Percentiles rank a stretch among this genome's conserved stretches.
These are phyloP conservation scores for Salvia splendens DNA, from an alignment of 257 asterid species.

Conservation along the genomic window DNA sequence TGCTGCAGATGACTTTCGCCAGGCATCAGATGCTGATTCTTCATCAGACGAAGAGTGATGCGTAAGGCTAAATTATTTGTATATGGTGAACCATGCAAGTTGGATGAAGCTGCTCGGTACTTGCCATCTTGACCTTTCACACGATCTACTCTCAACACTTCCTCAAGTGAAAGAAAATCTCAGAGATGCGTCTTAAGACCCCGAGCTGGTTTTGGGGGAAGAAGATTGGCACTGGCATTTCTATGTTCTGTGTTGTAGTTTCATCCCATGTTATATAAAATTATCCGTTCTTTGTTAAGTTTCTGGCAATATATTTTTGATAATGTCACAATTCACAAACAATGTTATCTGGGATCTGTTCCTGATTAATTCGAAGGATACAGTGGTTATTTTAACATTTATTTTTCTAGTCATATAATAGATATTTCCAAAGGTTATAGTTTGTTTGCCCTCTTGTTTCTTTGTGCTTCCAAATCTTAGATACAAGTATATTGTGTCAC, in stretches of 20 bases:
- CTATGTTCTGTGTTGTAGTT: not conserved
- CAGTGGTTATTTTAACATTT: not conserved
- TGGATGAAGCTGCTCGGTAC: constrained; percentile 10
- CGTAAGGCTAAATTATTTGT: constrained; percentile 5
- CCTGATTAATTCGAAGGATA: too few species aligned
- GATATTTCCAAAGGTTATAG: not conserved
- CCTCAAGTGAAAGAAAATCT: constrained; percentile 15
- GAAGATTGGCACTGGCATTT: not conserved
- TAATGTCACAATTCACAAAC: not conserved
- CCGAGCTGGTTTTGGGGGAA: constrained; percentile 1
- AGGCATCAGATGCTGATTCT: constrained; percentile 48
- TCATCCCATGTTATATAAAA: constrained; percentile 7
- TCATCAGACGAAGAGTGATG: constrained; percentile 62
- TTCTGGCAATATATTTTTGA: not conserved
- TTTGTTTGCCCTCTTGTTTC: too few species aligned
- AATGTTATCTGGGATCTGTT: not conserved
- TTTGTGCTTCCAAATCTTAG: too few species aligned
- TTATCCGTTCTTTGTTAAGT: not conserved
- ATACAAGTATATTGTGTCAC: too few species aligned
- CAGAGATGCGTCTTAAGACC: not conserved
- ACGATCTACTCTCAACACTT: not conserved
- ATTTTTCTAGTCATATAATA: not conserved
- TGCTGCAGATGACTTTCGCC: constrained; percentile 48
- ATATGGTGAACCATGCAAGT: constrained; percentile 6
- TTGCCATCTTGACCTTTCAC: not conserved